Conservation (phyloP, 1,284 basidiomycete genomes). For the Leccinum subrobustum region DNA sequence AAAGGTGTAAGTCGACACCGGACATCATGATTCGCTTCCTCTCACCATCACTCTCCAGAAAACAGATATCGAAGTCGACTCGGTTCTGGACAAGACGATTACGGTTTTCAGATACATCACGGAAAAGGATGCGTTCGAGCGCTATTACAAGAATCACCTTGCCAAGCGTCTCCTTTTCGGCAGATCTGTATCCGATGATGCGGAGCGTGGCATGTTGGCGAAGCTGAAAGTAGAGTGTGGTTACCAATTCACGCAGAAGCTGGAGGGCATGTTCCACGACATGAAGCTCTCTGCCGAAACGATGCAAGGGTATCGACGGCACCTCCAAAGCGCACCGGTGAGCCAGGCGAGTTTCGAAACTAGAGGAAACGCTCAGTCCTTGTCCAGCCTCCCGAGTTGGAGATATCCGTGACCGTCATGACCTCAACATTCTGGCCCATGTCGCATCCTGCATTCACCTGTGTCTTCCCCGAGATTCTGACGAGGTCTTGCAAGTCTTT, state of each 20-base stretch:
- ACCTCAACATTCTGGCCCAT: constrained; percentile 95
- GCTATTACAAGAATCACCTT: constrained; percentile 96
- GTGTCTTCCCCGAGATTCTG: constrained; percentile 68
- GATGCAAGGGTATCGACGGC: constrained; percentile 70
- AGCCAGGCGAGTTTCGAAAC: constrained; percentile 16
- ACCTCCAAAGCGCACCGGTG: constrained; percentile 58
- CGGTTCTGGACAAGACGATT: constrained; percentile 91
- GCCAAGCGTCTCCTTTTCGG: constrained; percentile 87
- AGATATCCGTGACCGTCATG: constrained; percentile 86
- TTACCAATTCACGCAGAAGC: constrained; percentile 95
- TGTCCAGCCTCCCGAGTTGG: constrained; percentile 64
- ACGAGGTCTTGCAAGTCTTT: constrained; percentile 71
- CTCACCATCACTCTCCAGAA: constrained; percentile 57
- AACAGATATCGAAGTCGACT: constrained; percentile 91
- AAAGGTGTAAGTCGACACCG: constrained; percentile 71
- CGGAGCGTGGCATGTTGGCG: constrained; percentile 96
- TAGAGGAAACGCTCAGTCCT: constrained; percentile 10
- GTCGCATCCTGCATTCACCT: constrained; percentile 59
- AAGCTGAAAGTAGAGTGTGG: constrained; percentile 98
- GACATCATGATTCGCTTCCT: background rate
- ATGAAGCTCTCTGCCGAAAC: constrained; percentile 90
- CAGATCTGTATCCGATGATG: constrained; percentile 94
- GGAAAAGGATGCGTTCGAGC: constrained; percentile 98
- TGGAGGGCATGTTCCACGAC: constrained; percentile 99
- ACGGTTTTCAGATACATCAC: constrained; percentile 92